A percentile compares a stretch with the other conserved stretches of the same genome.
Evolutionary conservation across 805 yeast genomes (phyloP).

Genomic region (Wickerhamomyces queroliae): DNA sequence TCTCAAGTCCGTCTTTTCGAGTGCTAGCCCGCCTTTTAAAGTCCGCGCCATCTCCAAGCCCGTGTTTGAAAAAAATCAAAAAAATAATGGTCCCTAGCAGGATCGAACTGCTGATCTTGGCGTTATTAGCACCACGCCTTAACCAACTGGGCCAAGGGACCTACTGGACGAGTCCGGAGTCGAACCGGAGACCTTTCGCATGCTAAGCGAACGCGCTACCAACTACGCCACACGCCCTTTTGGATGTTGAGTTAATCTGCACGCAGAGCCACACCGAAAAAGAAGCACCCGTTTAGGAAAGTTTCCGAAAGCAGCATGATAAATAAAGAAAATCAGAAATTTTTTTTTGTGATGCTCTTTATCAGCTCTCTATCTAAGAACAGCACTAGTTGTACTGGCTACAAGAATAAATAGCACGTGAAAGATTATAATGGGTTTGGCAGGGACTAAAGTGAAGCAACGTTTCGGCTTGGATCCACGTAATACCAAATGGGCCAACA

Average conservation of each 20-base stretch:
- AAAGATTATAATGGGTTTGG: constrained; percentile 74
- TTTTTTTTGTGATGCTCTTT: too few relatives aligned
- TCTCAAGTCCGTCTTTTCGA: too few relatives aligned
- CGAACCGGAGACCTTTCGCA: constrained; percentile 78
- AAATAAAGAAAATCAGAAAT: too few relatives aligned
- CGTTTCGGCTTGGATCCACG: constrained; percentile 91
- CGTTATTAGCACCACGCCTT: constrained; percentile 52
- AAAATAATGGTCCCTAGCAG: constrained; percentile 79
- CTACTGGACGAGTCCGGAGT: constrained; percentile 72
- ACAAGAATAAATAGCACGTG: not conserved
- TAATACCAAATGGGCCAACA: constrained; percentile 91
- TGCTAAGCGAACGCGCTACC: constrained; percentile 81
- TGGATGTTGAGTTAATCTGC: too few relatives aligned
- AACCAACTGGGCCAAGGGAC: constrained; percentile 59
- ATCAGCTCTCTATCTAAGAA: too few relatives aligned
- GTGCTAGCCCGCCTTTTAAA: too few relatives aligned
- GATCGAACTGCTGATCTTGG: constrained; percentile 70
- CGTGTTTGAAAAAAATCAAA: too few relatives aligned
- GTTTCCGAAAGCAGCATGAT: too few relatives aligned
- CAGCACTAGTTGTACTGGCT: too few relatives aligned
- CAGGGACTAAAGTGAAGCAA: constrained; percentile 74
- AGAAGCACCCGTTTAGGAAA: too few relatives aligned
- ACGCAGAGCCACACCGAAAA: too few relatives aligned
- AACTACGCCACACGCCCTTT: constrained; percentile 84
- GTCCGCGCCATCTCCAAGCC: too few relatives aligned